Conservation (phyloP, 106 monocot genomes). For the Dactylorhiza incarnata region DNA sequence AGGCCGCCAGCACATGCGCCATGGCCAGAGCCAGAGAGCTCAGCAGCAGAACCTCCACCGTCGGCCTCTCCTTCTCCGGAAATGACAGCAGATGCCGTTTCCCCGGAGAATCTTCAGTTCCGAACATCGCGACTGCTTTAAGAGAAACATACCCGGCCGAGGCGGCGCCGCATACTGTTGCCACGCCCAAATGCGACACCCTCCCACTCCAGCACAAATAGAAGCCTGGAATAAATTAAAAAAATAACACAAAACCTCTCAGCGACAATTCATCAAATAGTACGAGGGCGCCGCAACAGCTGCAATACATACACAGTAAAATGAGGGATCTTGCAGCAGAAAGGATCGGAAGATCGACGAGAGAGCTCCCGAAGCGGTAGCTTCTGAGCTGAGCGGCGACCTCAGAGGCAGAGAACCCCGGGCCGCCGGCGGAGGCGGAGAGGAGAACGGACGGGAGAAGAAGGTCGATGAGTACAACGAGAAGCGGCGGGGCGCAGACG, state of each 20-base stretch:
- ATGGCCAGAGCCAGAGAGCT: constrained; percentile 37
- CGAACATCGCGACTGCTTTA: constrained; percentile 41
- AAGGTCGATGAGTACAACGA: constrained; percentile 35
- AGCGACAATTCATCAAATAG: not conserved
- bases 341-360: constrained; percentile 51
- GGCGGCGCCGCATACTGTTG: constrained; percentile 27
- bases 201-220: constrained; percentile 45
- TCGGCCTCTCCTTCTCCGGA: constrained; percentile 7
- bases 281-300: not conserved
- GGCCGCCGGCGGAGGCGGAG: constrained; percentile 5
- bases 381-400: constrained; percentile 14
- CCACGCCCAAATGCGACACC: constrained; percentile 50
- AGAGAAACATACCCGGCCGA: constrained; percentile 42
- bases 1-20: constrained; percentile 47
- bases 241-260: not conserved
- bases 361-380: constrained; percentile 38
- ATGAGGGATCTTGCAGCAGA: constrained; percentile 48
- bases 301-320: constrained; percentile 46
- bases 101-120: constrained; percentile 4
- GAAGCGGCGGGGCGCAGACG: constrained; percentile 32
- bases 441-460: constrained; percentile 23
- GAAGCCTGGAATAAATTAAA: constrained; percentile 30
- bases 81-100: not conserved
- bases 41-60: constrained; percentile 35
- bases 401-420: not conserved